Conservation (phyloP, 805 yeast species). For the Candida tallmaniae region DNA sequence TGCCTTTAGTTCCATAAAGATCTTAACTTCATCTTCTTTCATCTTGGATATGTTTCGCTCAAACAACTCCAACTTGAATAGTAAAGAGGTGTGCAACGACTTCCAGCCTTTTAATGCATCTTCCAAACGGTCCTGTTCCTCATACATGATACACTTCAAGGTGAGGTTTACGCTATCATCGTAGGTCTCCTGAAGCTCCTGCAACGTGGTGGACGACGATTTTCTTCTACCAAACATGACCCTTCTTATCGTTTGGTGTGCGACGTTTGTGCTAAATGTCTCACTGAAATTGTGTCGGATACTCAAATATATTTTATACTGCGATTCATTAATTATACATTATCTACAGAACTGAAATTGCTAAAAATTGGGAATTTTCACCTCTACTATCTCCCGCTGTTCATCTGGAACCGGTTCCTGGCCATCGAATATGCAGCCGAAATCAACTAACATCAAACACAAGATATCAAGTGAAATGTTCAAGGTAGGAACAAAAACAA, state of each 20-base stretch:
- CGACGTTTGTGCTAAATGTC: too few species aligned
- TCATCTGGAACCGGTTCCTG: slow-evolving; percentile 39
- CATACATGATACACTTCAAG: slow-evolving; percentile 52
- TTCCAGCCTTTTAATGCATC: slow-evolving; percentile 73
- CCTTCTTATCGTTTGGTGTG: too few species aligned
- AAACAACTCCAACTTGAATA: slow-evolving; percentile 52
- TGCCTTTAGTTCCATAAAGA: slow-evolving; percentile 28
- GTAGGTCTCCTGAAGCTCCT: slow-evolving; percentile 56
- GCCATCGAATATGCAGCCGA: slow-evolving; percentile 54
- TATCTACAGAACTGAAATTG: too few species aligned
- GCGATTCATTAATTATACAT: background rate
- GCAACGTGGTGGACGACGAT: slow-evolving; percentile 49
- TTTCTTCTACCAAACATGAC: slow-evolving; percentile 45
- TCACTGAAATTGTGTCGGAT: too few species aligned
- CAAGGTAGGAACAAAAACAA: slow-evolving; percentile 79
- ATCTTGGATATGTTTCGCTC: slow-evolving; percentile 35
- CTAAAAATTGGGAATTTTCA: slow-evolving; percentile 47
- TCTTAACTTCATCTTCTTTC: slow-evolving; percentile 19
- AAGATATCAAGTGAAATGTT: slow-evolving; percentile 61
- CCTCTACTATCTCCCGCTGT: slow-evolving; percentile 46
- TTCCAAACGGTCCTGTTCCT: slow-evolving; percentile 47
- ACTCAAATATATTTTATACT: too few species aligned
- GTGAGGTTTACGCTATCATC: slow-evolving; percentile 59
- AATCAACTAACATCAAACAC: slow-evolving; percentile 57
- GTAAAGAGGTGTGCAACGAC: slow-evolving; percentile 56